Evolutionary conservation across 805 yeast species (phyloP).

Genomic region (Yarrowia divulgata): DNA sequence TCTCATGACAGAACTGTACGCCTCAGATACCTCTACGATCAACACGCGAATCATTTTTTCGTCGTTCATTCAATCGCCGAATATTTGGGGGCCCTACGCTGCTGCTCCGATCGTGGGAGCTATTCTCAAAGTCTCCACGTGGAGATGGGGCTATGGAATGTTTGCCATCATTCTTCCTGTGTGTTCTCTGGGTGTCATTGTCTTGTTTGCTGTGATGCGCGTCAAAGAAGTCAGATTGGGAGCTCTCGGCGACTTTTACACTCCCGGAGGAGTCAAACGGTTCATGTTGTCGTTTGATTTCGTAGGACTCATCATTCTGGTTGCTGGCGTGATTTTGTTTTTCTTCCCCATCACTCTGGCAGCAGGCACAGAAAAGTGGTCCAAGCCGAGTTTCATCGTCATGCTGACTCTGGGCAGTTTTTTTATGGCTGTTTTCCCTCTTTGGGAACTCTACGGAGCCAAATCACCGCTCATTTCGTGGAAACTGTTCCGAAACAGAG

Average conservation of each 20-base stretch:
- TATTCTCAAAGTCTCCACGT: conserved; percentile 52
- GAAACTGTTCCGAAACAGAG: conserved; percentile 19
- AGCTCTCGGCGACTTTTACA: background rate
- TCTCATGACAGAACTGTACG: conserved; percentile 32
- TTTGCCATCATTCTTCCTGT: conserved; percentile 56
- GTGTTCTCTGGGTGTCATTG: background rate
- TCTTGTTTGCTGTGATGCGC: conserved; percentile 2
- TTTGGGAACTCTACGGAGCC: conserved; percentile 30
- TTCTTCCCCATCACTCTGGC: conserved; percentile 34
- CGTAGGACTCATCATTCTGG: conserved; percentile 2
- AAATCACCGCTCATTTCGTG: conserved; percentile 7
- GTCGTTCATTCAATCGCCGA: conserved; percentile 20
- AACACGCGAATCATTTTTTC: conserved; percentile 11
- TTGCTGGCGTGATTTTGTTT: conserved; percentile 10
- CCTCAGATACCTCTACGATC: conserved; percentile 24
- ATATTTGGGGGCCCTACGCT: conserved; percentile 19
- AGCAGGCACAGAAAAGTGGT: conserved; percentile 23
- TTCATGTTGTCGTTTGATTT: conserved; percentile 5
- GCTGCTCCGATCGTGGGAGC: conserved; percentile 21
- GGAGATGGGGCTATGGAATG: conserved; percentile 63
- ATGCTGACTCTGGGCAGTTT: conserved; percentile 23
- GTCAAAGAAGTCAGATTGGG: background rate
- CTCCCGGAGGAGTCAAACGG: conserved; percentile 3
- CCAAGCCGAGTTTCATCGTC: conserved; percentile 9
- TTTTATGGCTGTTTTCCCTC: background rate